Evolutionary conservation across 2,329 filamentous ascomycete genomes (phyloP), one percentile per base, ranked within the genome.

Genomic region (Paramyrothecium sp.): DNA sequence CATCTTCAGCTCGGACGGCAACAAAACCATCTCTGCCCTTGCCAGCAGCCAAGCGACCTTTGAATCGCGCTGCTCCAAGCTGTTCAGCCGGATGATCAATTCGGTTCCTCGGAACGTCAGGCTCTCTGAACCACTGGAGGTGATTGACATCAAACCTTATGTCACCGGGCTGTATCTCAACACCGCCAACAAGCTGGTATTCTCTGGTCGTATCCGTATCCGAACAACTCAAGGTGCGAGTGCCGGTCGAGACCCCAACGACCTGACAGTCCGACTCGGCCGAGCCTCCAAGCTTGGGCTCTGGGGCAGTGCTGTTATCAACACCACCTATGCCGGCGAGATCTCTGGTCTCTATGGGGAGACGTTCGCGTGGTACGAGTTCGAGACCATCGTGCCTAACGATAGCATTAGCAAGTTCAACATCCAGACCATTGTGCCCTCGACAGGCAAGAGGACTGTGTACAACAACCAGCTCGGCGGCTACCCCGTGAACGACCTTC

Each of bases 1-100:
- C 3, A 73, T 81, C 21, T 82, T 78, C 58, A 64, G 61, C 26
- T 71, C 77, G 0, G 80, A 82, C 59, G 69, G 67, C 1, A 78
- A 79, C 65, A 70, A 66, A 17, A 80, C 77, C 1, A 76, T 81
- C 52, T 67, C 63, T n/a, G 65, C 69, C 1, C 65, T 81, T 65
- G 69, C 71, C 16, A 47, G 41, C 8, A 68, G 75, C 48, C 63
- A 69, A 3, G 64, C 62, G 3, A 66, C 65, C 4, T 81, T 81
- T 62, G 67, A 72, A 30, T 67, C 59, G 16, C 67, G 55, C n/a
- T 74, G 72, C 33, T 57, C 62, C 3, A 57, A 64, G 11, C 55
- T 72, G n/a, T 67, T 74, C 10, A 59, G 57, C 7, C 65, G 67
- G n/a, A 74, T 74, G 72, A 68, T 74, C 41, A 64, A 74, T 51